Base-by-base conservation (phyloP, 371 early-diverging fungal genomes). In the Syncephalastrum monosporum region DNA sequence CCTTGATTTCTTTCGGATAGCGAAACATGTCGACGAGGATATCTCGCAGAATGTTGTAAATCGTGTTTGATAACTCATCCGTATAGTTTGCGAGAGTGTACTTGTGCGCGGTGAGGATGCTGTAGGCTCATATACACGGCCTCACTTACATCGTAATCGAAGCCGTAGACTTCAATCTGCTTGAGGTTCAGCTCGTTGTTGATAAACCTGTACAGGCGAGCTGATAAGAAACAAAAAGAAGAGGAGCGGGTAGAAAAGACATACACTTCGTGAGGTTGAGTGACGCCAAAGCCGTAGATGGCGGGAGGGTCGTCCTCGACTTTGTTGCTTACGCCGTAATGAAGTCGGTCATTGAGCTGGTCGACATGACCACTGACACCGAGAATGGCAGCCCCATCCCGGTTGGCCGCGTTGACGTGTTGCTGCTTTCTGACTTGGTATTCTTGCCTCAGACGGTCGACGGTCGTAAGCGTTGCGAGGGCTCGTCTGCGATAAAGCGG, bases 1-100 rank as follows among this genome's bases (percentile, higher is more conserved):
- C 75, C 64, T 69, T 72, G 42, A 75, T 72, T 25, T 64, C 59
- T 16, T 66, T 74, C 21, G 87, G 85, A 63, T 85, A 87, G 19
- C 72, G 71, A 47, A 85, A 61, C 19, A 78, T 60, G 42, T 77
- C 71, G 4, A 87, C 80, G 15, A 87, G 57, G 15, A 78, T 73
- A 50, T 82, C 81, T 27, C 79, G 68, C 10, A 87, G 55, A 55
- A 83, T 77, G 41, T 77, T 71, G 48, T 84, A 87, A 21, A 87
- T 87, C 0, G 79, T 79, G 23, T 69, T 64, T 0, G 83, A 79
- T 16, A 87, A 56, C 50, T 74, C 71, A 41, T 77, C 70, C 1
- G 83, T 82, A 52, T 87, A 87, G 47, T 77, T 77, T 16, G 87
- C 85, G 16, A 87, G 58, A 6, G 85, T 87, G 65, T 85, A 87